Base-by-base conservation (phyloP, 495 filamentous ascomycete species). In the Podospora bellae-mahoneyi region DNA sequence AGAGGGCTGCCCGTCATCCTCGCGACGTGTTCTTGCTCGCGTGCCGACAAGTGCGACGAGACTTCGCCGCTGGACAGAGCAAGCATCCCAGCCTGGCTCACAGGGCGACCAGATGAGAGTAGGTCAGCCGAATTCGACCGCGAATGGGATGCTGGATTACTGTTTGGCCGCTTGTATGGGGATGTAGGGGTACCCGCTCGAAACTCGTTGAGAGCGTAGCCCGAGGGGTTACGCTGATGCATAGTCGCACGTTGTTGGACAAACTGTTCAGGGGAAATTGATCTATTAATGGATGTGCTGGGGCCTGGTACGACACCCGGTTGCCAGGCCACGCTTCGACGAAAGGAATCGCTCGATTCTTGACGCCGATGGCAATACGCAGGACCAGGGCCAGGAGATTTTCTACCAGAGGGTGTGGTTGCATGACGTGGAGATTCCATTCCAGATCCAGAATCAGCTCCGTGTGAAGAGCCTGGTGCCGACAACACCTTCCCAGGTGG, bases 21-120 rank as follows among this genome's bases (percentile, higher is more conserved):
- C n/a, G 94, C 91, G 32, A 98, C 88, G 73, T 96, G 90, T 76
- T 97, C 92, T 74, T 97, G 94, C 76, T 98, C 94, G 7, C 91
- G 90, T n/a, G 94, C 94, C 18, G 93, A 94, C 20, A 97, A 85
- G 65, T 89, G 86, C 2, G 82, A 83, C n/a, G 87, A 85, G 34
- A 86, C 69, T 65, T 92, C 89, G 75, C 84, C 73, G 72, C 70
- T 66, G 0, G 76, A 78, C 1, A 75, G 58, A 10, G 63, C 61
- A 23, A 71, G 82, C 64, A 67, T 68, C 48, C 74, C 72, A n/a
- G 66, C 79, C 72, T 77, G 80, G 59, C 69, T 78, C 66, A 58
- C 70, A 20, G 73, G 76, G 5, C 73, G 76, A 1, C 70, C 73
- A 10, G 74, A 70, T 16, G 72, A 62, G n/a, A 80, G 73, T 7